These are phyloP conservation scores for Gaertneriomyces semiglobifer DNA, from an alignment of 192 early-diverging fungal genomes.

Conservation along the genomic window DNA sequence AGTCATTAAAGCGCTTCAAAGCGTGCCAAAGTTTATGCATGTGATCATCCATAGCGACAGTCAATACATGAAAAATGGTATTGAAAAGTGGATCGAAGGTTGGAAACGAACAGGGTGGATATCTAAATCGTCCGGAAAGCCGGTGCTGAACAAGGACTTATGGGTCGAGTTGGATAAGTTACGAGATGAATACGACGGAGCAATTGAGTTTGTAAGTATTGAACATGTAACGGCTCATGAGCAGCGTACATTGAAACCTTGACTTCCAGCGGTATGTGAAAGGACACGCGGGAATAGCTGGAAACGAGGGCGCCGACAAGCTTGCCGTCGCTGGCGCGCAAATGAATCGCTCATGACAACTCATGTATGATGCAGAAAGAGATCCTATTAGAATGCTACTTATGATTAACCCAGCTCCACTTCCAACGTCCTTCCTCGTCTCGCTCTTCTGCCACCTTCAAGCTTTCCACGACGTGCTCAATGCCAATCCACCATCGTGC, in stretches of 20 bases:
- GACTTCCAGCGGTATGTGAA: conserved; percentile 57
- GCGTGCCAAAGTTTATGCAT: neutral
- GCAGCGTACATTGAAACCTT: neutral
- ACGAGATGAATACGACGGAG: conserved; percentile 31
- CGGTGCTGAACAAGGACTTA: conserved; percentile 77
- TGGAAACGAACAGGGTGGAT: conserved; percentile 76
- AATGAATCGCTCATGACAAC: too few species aligned
- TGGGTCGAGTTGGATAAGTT: conserved; percentile 54
- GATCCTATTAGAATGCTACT: neutral
- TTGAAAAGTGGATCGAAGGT: conserved; percentile 56
- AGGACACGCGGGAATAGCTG: conserved; percentile 66
- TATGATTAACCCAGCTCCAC: conserved; percentile 25
- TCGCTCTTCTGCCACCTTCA: conserved; percentile 24
- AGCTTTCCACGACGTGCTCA: conserved; percentile 6
- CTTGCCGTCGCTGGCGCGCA: conserved; percentile 72
- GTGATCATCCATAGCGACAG: conserved; percentile 69
- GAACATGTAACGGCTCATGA: neutral
- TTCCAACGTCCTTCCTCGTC: conserved; percentile 15
- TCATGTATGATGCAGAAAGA: too few species aligned
- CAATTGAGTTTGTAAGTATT: conserved; percentile 40
- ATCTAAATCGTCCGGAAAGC: conserved; percentile 37
- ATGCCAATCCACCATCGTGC: conserved; percentile 31
- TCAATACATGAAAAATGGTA: conserved; percentile 68
- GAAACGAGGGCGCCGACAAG: conserved; percentile 78
- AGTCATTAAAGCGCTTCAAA: conserved; percentile 4